phyloP scores from a whole-genome alignment of 1,139 yeast genomes.

The Tardiomyces depauwii region DNA sequence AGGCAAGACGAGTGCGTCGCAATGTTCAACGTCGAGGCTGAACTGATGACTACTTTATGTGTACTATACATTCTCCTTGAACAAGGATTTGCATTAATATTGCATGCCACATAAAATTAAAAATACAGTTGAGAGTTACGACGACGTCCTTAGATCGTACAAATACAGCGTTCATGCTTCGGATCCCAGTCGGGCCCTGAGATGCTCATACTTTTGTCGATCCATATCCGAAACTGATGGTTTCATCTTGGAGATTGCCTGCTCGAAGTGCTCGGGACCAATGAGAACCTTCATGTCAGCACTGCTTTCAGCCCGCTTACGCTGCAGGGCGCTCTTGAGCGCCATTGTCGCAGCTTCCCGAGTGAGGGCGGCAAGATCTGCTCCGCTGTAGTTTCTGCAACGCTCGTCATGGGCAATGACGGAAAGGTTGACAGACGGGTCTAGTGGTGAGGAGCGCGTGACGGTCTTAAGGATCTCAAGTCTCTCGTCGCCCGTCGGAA shows the following conservation, averaged over 20 bases:
- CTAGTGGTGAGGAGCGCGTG: slow-evolving; percentile 64
- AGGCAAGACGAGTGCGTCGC: background rate
- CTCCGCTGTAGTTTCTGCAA: slow-evolving; percentile 89
- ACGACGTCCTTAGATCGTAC: background rate
- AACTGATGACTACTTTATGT: too few species aligned
- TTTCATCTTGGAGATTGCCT: slow-evolving; percentile 62
- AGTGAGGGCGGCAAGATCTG: slow-evolving; percentile 83
- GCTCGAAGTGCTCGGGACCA: slow-evolving; percentile 51
- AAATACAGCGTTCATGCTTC: background rate
- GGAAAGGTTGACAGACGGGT: slow-evolving; percentile 46
- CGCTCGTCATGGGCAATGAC: slow-evolving; percentile 61
- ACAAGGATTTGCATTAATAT: too few species aligned
- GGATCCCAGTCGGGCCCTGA: background rate
- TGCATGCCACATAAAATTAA: too few species aligned
- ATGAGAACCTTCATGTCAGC: slow-evolving; percentile 35
- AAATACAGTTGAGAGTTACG: too few species aligned
- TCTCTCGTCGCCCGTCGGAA: slow-evolving; percentile 71
- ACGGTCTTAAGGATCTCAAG: slow-evolving; percentile 72
- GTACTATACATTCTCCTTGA: too few species aligned
- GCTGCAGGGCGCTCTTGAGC: slow-evolving; percentile 58
- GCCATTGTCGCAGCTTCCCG: slow-evolving; percentile 91
- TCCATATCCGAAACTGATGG: slow-evolving; percentile 91
- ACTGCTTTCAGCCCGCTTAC: slow-evolving; percentile 21
- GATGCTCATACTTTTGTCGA: slow-evolving; percentile 55
- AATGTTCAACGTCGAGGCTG: too few species aligned